Evolutionary conservation across 768 basidiomycete species (phyloP), one percentile per base, ranked within the genome.

Genomic region (Suillus clintonianus): DNA sequence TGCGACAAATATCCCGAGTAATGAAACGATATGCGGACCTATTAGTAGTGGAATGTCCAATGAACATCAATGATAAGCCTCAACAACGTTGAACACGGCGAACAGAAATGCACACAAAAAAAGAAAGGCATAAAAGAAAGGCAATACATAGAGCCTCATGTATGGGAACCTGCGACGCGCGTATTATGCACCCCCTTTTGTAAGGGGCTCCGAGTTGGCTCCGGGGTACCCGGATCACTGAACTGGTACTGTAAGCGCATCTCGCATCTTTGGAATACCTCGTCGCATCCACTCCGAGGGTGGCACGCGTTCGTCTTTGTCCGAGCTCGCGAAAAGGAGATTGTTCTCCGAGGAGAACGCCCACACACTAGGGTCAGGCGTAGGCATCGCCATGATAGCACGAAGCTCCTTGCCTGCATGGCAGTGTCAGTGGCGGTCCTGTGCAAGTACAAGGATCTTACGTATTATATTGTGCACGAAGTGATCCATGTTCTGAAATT

Each of bases 391-490:
- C 14, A 88, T 87, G 64, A 90, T 81, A 5, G 87, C 89, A 34
- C 78, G 81, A 50, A 90, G 78, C 71, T 90, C 89, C 66, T 84
- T 84, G 55, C 82, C 86, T 83, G 66, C 45, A 64, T 30, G 62
- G 37, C 4, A 60, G 50, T 59, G 53, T 57, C 19, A 60, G 62
- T 41, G 30, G 56, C 42, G 43, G 34, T 43, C 54, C 14, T 36
- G 30, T 13, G 50, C 51, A 32, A 60, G 22, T 17, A 13, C 54
- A 50, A 47, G 64, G 41, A 53, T 59, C 81, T 68, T 71, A 84
- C 87, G 83, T 67, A 90, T 89, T 71, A 90, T 87, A 69, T 84
- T 85, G 59, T 84, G 79, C 32, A 89, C 90, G 74, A 89, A 90
- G 72, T 90, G 86, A 69, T 91, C 89, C 68, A 89, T 79, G 72